Evolutionary conservation across 192 early-diverging fungal species (phyloP).

Genomic region (Cladochytrium replicatum): DNA sequence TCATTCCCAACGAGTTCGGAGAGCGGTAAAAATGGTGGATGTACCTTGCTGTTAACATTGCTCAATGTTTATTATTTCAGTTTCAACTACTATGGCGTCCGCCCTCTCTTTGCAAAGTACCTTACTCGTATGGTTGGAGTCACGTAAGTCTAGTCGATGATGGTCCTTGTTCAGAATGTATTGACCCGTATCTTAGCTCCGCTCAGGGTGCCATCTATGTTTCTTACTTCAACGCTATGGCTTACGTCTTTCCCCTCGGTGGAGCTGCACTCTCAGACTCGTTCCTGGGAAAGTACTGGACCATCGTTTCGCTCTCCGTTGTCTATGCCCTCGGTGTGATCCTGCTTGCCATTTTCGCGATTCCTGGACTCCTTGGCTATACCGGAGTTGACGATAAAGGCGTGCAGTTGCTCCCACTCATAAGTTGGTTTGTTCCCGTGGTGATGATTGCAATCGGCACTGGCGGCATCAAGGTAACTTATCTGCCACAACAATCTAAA

Average conservation of each 20-base stretch:
- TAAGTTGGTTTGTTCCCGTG: conserved; percentile 27
- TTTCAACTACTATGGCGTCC: not conserved
- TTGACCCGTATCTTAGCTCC: too few relatives aligned
- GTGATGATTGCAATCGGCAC: conserved; percentile 46
- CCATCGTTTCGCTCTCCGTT: conserved; percentile 29
- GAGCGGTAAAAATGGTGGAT: conserved; percentile 52
- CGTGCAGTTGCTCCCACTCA: conserved; percentile 22
- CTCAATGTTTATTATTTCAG: conserved; percentile 20
- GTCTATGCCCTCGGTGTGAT: conserved; percentile 41
- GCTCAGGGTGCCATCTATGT: too few relatives aligned
- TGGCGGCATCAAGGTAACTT: conserved; percentile 63
- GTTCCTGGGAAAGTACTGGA: conserved; percentile 55
- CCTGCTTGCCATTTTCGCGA: conserved; percentile 34
- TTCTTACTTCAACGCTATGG: conserved; percentile 41
- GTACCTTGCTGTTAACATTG: conserved; percentile 44
- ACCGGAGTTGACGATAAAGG: too few relatives aligned
- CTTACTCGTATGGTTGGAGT: not conserved
- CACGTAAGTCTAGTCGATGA: conserved; percentile 1
- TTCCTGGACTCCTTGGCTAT: conserved; percentile 28
- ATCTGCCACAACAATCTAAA: too few relatives aligned
- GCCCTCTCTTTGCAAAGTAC: conserved; percentile 2
- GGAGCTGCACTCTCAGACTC: conserved; percentile 54
- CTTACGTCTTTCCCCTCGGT: conserved; percentile 49
- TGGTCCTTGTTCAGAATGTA: conserved; percentile 25
- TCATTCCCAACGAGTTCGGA: conserved; percentile 45